These are phyloP conservation scores for Glycyrrhiza uralensis DNA, from an alignment of 306 rosid species.

Conservation along the genomic window DNA sequence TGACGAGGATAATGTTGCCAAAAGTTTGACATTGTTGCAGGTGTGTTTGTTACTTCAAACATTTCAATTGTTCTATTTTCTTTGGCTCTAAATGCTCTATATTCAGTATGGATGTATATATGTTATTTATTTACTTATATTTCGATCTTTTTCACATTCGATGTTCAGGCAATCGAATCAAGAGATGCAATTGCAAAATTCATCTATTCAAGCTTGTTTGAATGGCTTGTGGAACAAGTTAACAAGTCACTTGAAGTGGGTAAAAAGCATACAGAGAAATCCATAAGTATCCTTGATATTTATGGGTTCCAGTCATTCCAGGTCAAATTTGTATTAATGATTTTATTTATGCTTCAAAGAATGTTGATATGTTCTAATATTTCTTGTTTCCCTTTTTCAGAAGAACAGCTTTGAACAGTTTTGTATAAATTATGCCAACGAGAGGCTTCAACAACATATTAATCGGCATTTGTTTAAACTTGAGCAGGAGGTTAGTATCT, in stretches of 20 bases:
- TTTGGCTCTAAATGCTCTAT: slow-evolving; percentile 17
- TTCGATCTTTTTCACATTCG: background rate
- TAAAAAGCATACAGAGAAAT: slow-evolving; percentile 46
- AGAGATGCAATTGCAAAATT: slow-evolving; percentile 83
- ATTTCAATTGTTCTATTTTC: slow-evolving; percentile 17
- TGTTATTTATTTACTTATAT: background rate
- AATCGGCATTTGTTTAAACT: slow-evolving; percentile 78
- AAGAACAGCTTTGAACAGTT: slow-evolving; percentile 84
- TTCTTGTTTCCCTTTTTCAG: slow-evolving; percentile 44
- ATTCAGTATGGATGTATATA: background rate
- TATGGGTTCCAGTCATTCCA: slow-evolving; percentile 84
- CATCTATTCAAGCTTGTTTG: slow-evolving; percentile 77
- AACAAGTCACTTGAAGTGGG: slow-evolving; percentile 72
- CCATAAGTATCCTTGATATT: slow-evolving; percentile 78
- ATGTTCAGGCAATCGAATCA: slow-evolving; percentile 64
- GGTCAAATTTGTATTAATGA: slow-evolving; percentile 44
- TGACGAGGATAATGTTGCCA: slow-evolving; percentile 40
- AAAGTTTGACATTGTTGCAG: slow-evolving; percentile 64
- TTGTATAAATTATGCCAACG: slow-evolving; percentile 92
- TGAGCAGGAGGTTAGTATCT: slow-evolving; percentile 75
- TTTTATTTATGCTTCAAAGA: slow-evolving; percentile 16
- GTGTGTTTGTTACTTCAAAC: slow-evolving; percentile 37
- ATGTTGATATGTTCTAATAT: slow-evolving; percentile 17
- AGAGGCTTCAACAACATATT: slow-evolving; percentile 98
- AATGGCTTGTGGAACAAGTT: slow-evolving; percentile 79